These are phyloP conservation scores for Rhizoclosmatium globosum DNA, from an alignment of 192 early-diverging fungal genomes.

Conservation along the genomic window DNA sequence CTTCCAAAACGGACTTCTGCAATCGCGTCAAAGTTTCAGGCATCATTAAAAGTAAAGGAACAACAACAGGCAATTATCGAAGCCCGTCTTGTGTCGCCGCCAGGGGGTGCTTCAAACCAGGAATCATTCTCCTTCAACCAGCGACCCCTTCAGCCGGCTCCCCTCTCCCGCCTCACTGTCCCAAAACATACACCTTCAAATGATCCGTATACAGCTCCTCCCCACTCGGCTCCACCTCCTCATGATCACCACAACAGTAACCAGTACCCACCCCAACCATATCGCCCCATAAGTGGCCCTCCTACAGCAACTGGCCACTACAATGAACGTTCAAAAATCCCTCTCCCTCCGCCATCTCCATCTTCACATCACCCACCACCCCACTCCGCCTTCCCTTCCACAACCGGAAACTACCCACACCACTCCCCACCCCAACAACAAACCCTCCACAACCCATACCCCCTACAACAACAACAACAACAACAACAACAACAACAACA, in stretches of 20 bases:
- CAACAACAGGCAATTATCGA: constrained; percentile 27
- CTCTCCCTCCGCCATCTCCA: background rate
- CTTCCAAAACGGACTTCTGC: background rate
- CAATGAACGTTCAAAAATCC: background rate
- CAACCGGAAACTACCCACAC: background rate
- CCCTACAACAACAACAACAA: background rate
- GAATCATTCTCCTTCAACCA: background rate
- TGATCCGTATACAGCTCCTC: too few relatives aligned
- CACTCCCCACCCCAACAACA: background rate
- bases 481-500: background rate
- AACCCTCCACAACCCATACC: background rate
- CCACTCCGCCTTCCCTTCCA: background rate
- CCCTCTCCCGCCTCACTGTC: too few relatives aligned
- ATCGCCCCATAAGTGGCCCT: background rate
- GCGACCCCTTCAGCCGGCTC: background rate
- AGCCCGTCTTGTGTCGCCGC: constrained; percentile 16
- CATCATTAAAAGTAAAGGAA: constrained; percentile 2
- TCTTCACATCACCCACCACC: background rate
- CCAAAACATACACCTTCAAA: too few relatives aligned
- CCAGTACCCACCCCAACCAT: background rate
- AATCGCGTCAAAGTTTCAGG: constrained; percentile 3
- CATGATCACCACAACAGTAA: constrained; percentile 9
- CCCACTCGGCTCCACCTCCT: background rate
- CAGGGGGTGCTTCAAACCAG: background rate
- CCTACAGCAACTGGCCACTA: background rate